A percentile compares a stretch with the other conserved stretches of the same genome.
phyloP scores from a whole-genome alignment of 2,329 filamentous ascomycete genomes.

The Proliferodiscus dingleyae region DNA sequence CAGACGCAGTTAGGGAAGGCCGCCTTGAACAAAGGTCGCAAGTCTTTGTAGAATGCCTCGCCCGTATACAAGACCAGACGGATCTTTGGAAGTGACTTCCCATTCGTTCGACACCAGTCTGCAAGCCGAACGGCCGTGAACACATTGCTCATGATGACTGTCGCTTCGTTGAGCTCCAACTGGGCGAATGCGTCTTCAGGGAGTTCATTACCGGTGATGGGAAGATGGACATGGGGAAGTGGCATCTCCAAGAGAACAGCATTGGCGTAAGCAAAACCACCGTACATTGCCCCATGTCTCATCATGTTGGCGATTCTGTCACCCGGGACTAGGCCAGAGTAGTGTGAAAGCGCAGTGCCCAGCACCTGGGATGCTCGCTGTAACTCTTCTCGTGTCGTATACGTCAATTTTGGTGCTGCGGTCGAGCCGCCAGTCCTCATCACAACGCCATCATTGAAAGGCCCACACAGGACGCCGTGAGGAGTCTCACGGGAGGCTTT shows the following conservation, averaged over 20 bases:
- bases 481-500: background rate
- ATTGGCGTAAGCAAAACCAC: background rate
- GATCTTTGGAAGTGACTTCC: background rate
- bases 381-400: background rate
- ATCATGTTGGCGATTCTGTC: background rate
- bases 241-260: background rate
- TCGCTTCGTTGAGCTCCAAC: background rate
- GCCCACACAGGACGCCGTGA: background rate
- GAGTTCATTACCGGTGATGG: background rate
- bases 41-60: background rate
- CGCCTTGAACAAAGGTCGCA: background rate
- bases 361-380: background rate
- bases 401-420: background rate
- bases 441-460: background rate
- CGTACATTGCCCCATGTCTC: background rate
- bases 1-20: background rate
- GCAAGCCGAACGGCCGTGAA: background rate
- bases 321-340: background rate
- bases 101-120: background rate
- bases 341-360: background rate
- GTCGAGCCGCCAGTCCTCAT: background rate
- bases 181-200: background rate
- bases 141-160: background rate
- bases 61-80: background rate
- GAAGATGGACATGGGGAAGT: background rate